Percentiles rank a stretch among this genome's conserved stretches.
Conservation (phyloP, 805 yeast genomes). For the Lipomyces spencermartinsiae region DNA sequence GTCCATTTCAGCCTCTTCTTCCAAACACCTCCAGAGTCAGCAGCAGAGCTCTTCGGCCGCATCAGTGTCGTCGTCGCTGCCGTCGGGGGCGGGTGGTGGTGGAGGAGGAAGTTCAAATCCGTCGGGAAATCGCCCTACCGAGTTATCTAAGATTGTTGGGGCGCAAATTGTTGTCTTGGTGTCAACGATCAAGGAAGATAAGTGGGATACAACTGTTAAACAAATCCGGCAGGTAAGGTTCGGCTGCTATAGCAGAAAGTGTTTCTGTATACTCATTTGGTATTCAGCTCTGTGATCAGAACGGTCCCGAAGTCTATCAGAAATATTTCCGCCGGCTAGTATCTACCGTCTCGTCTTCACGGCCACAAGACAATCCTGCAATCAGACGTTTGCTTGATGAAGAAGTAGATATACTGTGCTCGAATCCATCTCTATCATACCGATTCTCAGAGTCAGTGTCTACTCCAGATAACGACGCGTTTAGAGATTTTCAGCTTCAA, state of each 20-base stretch:
- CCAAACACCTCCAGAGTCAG: slow-evolving; percentile 20
- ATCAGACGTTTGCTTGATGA: slow-evolving; percentile 36
- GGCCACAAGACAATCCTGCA: slow-evolving; percentile 42
- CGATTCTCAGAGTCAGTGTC: slow-evolving; percentile 29
- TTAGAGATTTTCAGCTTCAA: slow-evolving; percentile 44
- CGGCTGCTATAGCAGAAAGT: slow-evolving; percentile 7
- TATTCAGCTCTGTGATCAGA: slow-evolving; percentile 48
- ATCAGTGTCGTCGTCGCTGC: slow-evolving; percentile 18
- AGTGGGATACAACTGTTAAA: slow-evolving; percentile 49
- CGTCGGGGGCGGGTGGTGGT: slow-evolving; percentile 25
- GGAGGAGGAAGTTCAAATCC: slow-evolving; percentile 23
- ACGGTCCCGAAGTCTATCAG: slow-evolving; percentile 47
- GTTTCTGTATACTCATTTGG: neutral
- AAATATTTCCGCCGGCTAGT: slow-evolving; percentile 47
- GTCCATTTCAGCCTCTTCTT: slow-evolving; percentile 16
- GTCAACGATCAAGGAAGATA: slow-evolving; percentile 52
- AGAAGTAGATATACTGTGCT: slow-evolving; percentile 25
- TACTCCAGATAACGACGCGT: slow-evolving; percentile 40
- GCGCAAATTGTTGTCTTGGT: slow-evolving; percentile 62
- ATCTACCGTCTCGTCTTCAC: slow-evolving; percentile 32
- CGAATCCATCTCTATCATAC: slow-evolving; percentile 28
- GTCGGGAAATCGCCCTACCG: slow-evolving; percentile 34
- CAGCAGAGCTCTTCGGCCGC: slow-evolving; percentile 18
- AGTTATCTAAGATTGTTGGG: slow-evolving; percentile 48
- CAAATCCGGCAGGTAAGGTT: slow-evolving; percentile 53